phyloP scores from a whole-genome alignment of 768 basidiomycete species.

The Mycena sanguinolenta region DNA sequence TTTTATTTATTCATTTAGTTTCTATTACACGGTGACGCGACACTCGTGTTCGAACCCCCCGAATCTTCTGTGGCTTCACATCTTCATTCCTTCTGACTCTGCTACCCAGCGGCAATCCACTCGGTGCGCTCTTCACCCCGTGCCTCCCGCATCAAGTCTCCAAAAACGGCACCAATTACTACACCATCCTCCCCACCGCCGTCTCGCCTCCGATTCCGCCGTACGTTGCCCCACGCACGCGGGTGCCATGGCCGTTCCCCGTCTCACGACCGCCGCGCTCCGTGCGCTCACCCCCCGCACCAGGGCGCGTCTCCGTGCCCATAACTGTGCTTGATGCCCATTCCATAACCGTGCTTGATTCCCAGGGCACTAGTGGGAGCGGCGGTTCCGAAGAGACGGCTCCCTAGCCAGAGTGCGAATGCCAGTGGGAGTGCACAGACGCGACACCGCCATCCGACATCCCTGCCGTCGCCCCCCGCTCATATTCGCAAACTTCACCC shows the following conservation, averaged over 20 bases:
- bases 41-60: too few species aligned
- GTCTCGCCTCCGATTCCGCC: constrained; percentile 26
- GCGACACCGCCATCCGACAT: constrained; percentile 14
- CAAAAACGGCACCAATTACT: constrained; percentile 4
- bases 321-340: too few species aligned
- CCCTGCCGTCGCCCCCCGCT: constrained; percentile 9
- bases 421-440: too few species aligned
- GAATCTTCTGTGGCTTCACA: too few species aligned
- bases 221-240: neutral
- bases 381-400: too few species aligned
- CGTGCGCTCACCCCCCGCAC: neutral
- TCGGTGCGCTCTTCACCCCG: neutral
- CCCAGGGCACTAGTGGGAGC: too few species aligned
- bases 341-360: too few species aligned
- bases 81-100: neutral
- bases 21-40: too few species aligned
- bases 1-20: too few species aligned
- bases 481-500: constrained; percentile 15
- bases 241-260: neutral
- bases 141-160: constrained; percentile 10
- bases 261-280: neutral
- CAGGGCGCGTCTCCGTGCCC: too few species aligned
- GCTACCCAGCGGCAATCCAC: constrained; percentile 11
- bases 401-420: too few species aligned
- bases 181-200: constrained; percentile 26